A percentile compares a stretch with the other conserved stretches of the same genome.
Conservation (phyloP, 805 yeast species). For the Myxozyma lipomycoides region DNA sequence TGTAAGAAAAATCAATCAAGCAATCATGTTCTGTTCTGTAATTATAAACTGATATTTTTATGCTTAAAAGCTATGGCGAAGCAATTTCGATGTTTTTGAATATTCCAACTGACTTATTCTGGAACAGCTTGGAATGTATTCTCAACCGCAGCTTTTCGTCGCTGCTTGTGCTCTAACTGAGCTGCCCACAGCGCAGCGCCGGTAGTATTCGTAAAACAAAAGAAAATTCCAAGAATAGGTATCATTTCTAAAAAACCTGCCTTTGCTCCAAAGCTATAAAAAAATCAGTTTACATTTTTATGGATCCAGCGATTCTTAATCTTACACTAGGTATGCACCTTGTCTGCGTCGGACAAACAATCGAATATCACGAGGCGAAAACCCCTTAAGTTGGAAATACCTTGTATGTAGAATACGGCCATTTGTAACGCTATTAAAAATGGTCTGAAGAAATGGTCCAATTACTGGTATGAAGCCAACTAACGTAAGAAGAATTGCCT, state of each 20-base stretch:
- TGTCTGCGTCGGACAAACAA: slow-evolving; percentile 12
- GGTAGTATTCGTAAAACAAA: slow-evolving; percentile 26
- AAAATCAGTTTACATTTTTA: background rate
- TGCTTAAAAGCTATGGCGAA: too few species aligned
- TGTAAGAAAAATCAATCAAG: background rate
- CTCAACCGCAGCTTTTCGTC: background rate
- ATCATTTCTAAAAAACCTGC: slow-evolving; percentile 23
- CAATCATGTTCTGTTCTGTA: too few species aligned
- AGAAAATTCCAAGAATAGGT: slow-evolving; percentile 23
- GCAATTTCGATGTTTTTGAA: too few species aligned
- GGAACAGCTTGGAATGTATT: background rate
- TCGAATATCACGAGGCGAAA: slow-evolving; percentile 38
- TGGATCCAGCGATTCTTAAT: too few species aligned
- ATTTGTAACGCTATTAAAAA: slow-evolving; percentile 46
- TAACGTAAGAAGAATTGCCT: slow-evolving; percentile 36
- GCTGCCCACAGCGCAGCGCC: slow-evolving; percentile 31
- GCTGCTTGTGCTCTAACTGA: slow-evolving; percentile 12
- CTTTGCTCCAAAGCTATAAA: slow-evolving; percentile 18
- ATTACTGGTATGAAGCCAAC: slow-evolving; percentile 48
- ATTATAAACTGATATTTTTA: too few species aligned
- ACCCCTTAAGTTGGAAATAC: slow-evolving; percentile 50
- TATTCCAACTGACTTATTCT: too few species aligned
- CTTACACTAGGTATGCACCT: slow-evolving; percentile 24
- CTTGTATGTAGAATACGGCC: slow-evolving; percentile 48
- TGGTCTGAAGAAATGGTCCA: slow-evolving; percentile 48